Evolutionary conservation across 306 rosid genomes (phyloP), one percentile per base, ranked within the genome.

Genomic region (Arachis stenosperma): DNA sequence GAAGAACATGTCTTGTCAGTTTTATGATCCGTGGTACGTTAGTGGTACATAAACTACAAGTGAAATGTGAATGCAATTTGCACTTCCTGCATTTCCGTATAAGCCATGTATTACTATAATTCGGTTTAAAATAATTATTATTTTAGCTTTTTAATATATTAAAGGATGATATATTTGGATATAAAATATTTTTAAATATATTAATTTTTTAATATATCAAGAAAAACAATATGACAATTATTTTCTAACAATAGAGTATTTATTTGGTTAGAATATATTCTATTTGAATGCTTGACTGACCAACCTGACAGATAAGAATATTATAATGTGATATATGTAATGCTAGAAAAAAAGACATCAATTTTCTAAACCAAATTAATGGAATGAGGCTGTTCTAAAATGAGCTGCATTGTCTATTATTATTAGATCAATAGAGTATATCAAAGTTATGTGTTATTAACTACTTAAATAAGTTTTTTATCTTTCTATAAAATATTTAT

Each of bases 1-100:
- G 65, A 73, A 67, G 71, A 79, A 66, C 70, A 56, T 65, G 77
- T 71, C 55, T 12, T 43, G 66, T 58, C 53, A 11, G 73, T 77
- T 40, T 52, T 65, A 46, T 56, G 17, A 74, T 74, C 81, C 70
- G 88, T 81, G 59, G 87, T 80, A 83, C 82, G 79, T 72, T 42
- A 73, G 37, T 66, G 67, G 85, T 81, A 60, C 79, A 8, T 22
- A 22, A 22, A 22, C 27, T 22, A 22, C 27, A 22, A 22, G 27
- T 22, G 27, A 22, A 22, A 22, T 66, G 65, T 57, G 65, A 63
- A 61, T 7, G 36, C 69, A 76, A 63, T 65, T 58, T 50, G 47
- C 55, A 27, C 65, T 41, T 17, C 64, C 27, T 51, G 63, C 69
- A 22, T 17, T 8, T 9, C n/a, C 27, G 37, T 33, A 15, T n/a